These are phyloP conservation scores for Rubus idaeus DNA, from an alignment of 306 rosid species.

Conservation along the genomic window DNA sequence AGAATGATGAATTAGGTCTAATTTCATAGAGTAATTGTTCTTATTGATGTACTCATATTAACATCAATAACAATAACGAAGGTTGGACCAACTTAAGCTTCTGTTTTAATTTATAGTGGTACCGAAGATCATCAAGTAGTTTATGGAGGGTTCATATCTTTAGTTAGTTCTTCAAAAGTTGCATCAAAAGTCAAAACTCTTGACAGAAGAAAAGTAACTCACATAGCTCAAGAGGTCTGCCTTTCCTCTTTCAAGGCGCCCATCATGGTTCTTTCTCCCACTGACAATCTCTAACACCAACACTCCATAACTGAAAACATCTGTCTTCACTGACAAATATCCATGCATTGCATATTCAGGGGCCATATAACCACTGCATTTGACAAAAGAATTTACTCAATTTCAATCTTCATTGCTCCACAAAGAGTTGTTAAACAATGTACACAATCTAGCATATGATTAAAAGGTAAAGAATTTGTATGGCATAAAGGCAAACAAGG, in stretches of 20 bases:
- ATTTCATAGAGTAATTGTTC: not conserved
- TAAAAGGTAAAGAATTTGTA: not conserved
- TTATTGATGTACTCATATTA: not conserved
- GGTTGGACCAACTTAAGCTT: not conserved
- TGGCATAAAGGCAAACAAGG: conserved; percentile 11
- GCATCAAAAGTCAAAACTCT: not conserved
- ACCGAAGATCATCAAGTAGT: not conserved
- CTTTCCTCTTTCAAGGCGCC: conserved; percentile 48
- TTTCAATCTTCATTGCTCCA: not conserved
- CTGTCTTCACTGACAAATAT: conserved; percentile 78
- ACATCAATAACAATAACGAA: not conserved
- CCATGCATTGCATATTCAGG: conserved; percentile 92
- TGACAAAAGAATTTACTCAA: conserved; percentile 12
- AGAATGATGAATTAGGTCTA: not conserved
- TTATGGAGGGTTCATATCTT: not conserved
- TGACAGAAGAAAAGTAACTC: conserved; percentile 30
- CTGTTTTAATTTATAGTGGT: not conserved
- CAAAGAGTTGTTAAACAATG: not conserved
- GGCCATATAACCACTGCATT: conserved; percentile 84
- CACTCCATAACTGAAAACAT: conserved; percentile 85
- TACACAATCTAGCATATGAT: no score
- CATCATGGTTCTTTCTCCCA: conserved; percentile 71
- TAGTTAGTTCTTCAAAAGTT: conserved; percentile 5
- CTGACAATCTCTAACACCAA: conserved; percentile 79
- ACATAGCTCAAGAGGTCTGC: conserved; percentile 78